A percentile compares a stretch with the other conserved stretches of the same genome.
phyloP scores from a whole-genome alignment of 1,139 yeast species.

The Yamadazyma atlantica region DNA sequence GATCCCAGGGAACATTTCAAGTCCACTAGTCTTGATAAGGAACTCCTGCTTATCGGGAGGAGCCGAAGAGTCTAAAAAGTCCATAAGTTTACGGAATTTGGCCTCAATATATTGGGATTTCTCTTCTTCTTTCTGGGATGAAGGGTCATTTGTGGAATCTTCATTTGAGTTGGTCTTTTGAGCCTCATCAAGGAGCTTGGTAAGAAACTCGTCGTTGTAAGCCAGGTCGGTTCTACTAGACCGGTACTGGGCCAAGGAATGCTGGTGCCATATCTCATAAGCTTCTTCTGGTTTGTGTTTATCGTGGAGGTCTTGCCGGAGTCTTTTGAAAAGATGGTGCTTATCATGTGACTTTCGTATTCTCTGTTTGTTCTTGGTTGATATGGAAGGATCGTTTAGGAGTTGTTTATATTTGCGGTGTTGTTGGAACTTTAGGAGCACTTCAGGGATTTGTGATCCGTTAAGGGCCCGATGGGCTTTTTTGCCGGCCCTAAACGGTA shows the following conservation, averaged over 20 bases:
- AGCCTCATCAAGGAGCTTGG: slow-evolving; percentile 5
- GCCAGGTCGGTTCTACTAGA: slow-evolving; percentile 10
- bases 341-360: slow-evolving; percentile 16
- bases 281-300: slow-evolving; percentile 28
- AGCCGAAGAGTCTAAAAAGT: slow-evolving; percentile 22
- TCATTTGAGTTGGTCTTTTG: slow-evolving; percentile 3
- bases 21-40: slow-evolving; percentile 26
- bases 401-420: slow-evolving; percentile 3
- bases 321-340: slow-evolving; percentile 12
- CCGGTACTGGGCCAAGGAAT: slow-evolving; percentile 15
- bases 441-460: not conserved
- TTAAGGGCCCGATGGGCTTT: not conserved
- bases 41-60: slow-evolving; percentile 21
- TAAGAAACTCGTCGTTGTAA: slow-evolving; percentile 8
- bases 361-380: slow-evolving; percentile 10
- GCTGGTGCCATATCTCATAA: slow-evolving; percentile 37
- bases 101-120: slow-evolving; percentile 8
- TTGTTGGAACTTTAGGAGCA: slow-evolving; percentile 5
- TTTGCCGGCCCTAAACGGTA: not conserved
- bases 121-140: not conserved
- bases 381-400: slow-evolving; percentile 8
- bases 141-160: too few relatives aligned
- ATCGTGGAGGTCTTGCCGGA: slow-evolving; percentile 8
- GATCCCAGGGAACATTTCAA: slow-evolving; percentile 28
- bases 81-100: slow-evolving; percentile 15